Percentiles rank a stretch among this genome's conserved stretches.
phyloP scores from a whole-genome alignment of 228 moss, liverwort and hornwort species.

The Sphagnum magellanicum region DNA sequence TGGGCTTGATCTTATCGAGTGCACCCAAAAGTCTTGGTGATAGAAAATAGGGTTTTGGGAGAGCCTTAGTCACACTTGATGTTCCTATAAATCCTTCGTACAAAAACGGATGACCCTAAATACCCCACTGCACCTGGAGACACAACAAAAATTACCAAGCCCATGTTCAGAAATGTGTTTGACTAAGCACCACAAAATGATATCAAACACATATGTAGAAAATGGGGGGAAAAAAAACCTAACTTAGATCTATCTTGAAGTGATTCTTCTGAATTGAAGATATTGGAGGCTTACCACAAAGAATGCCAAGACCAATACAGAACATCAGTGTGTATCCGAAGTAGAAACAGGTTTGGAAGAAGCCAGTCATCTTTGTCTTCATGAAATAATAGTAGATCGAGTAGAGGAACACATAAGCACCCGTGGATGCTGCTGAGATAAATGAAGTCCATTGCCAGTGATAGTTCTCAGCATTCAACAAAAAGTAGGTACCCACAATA shows the following conservation, averaged over 20 bases:
- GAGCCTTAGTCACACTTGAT: slow-evolving; percentile 47
- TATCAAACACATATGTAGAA: too few species aligned
- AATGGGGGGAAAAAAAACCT: background rate
- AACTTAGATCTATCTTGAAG: too few species aligned
- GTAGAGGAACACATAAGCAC: slow-evolving; percentile 85
- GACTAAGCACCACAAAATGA: background rate
- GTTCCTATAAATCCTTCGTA: slow-evolving; percentile 60
- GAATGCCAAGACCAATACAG: slow-evolving; percentile 87
- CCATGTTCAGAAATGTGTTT: background rate
- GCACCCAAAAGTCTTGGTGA: background rate
- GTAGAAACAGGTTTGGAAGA: slow-evolving; percentile 97
- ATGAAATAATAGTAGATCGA: slow-evolving; percentile 94
- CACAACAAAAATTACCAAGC: background rate
- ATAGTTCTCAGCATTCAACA: slow-evolving; percentile 96
- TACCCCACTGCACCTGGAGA: slow-evolving; percentile 57
- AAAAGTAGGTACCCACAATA: slow-evolving; percentile 91
- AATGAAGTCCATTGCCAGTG: slow-evolving; percentile 99
- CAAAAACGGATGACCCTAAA: slow-evolving; percentile 55
- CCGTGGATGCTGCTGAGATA: slow-evolving; percentile 90
- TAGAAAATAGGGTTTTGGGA: slow-evolving; percentile 4
- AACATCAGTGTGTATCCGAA: slow-evolving; percentile 99
- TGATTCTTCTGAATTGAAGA: too few species aligned
- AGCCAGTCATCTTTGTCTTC: slow-evolving; percentile 99
- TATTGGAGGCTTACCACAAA: slow-evolving; percentile 64
- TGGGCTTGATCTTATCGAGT: too few species aligned